Evolutionary conservation across 768 basidiomycete genomes (phyloP).

Genomic region (Strobilomyces dryophilus): DNA sequence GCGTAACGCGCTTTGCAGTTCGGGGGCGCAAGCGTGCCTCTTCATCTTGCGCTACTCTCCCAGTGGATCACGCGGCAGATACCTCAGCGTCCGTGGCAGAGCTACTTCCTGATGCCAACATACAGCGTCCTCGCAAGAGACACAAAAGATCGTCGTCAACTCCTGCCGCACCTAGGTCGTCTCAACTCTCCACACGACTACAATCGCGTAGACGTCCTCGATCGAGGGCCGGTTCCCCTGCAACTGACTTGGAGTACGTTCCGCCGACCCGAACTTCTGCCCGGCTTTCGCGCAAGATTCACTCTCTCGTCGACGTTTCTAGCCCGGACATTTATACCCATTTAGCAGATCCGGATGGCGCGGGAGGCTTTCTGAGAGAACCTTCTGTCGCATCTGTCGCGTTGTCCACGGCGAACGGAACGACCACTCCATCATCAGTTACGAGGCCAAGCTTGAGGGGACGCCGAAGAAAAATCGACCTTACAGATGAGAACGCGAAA

Average conservation of each 20-base stretch:
- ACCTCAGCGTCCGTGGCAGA: constrained; percentile 1
- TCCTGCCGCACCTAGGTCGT: constrained; percentile 8
- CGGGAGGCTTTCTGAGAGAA: constrained; percentile 7
- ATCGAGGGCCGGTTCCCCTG: constrained; percentile 16
- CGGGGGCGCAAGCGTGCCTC: constrained; percentile 18
- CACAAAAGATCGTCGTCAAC: constrained; percentile 20
- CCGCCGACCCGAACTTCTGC: constrained; percentile 16
- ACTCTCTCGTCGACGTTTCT: constrained; percentile 10
- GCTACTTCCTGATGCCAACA: background rate
- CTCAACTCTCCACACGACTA: constrained; percentile 8
- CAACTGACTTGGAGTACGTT: constrained; percentile 1
- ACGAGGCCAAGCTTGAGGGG: constrained; percentile 10
- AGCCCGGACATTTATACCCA: constrained; percentile 27
- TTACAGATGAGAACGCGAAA: constrained; percentile 21
- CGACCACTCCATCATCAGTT: background rate
- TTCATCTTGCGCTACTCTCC: background rate
- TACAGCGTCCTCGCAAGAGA: constrained; percentile 19
- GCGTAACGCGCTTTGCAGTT: constrained; percentile 8
- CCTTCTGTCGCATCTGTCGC: constrained; percentile 1
- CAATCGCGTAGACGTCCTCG: constrained; percentile 14
- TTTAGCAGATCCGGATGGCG: constrained; percentile 21
- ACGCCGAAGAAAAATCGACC: constrained; percentile 12
- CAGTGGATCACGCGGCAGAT: background rate
- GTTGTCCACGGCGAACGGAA: background rate
- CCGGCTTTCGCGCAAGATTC: constrained; percentile 19